Percentiles rank a stretch among this genome's conserved stretches.
These are phyloP conservation scores for Didymella keratinophila DNA, from an alignment of 2,329 filamentous ascomycete species.

Conservation along the genomic window DNA sequence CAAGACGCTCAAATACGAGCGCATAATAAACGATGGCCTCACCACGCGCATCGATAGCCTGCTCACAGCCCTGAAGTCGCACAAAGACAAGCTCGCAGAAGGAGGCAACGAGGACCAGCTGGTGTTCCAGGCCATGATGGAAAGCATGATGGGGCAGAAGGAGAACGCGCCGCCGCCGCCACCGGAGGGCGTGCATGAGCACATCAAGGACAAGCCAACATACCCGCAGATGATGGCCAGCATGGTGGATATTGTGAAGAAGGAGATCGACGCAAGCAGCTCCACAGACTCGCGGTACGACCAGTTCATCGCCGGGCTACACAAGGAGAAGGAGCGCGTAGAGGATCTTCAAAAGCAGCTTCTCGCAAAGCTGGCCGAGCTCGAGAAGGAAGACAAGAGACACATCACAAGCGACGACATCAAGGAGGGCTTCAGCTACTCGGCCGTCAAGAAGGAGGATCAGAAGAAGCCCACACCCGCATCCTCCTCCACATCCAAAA, in stretches of 20 bases:
- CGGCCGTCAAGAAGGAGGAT: slow-evolving; percentile 66
- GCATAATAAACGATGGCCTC: slow-evolving; percentile 89
- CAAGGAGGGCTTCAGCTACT: slow-evolving; percentile 89
- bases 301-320: slow-evolving; percentile 80
- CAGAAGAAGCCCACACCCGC: slow-evolving; percentile 36
- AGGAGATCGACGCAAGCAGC: slow-evolving; percentile 76
- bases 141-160: slow-evolving; percentile 68
- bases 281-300: slow-evolving; percentile 71
- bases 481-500: slow-evolving; percentile 34
- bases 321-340: slow-evolving; percentile 79
- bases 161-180: slow-evolving; percentile 72
- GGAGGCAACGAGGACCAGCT: slow-evolving; percentile 71
- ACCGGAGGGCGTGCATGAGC: slow-evolving; percentile 79
- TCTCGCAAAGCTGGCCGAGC: slow-evolving; percentile 73
- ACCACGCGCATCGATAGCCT: slow-evolving; percentile 83
- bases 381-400: slow-evolving; percentile 82
- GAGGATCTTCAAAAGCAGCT: slow-evolving; percentile 79
- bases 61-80: slow-evolving; percentile 75
- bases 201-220: slow-evolving; percentile 77
- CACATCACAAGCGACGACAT: slow-evolving; percentile 96
- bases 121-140: slow-evolving; percentile 88
- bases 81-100: slow-evolving; percentile 61
- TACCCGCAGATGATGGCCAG: slow-evolving; percentile 99
- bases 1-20: slow-evolving; percentile 89
- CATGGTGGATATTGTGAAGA: slow-evolving; percentile 92